Evolutionary conservation across 1,284 basidiomycete species (phyloP), one percentile per base, ranked within the genome.

Genomic region (Microbotryum violaceum): DNA sequence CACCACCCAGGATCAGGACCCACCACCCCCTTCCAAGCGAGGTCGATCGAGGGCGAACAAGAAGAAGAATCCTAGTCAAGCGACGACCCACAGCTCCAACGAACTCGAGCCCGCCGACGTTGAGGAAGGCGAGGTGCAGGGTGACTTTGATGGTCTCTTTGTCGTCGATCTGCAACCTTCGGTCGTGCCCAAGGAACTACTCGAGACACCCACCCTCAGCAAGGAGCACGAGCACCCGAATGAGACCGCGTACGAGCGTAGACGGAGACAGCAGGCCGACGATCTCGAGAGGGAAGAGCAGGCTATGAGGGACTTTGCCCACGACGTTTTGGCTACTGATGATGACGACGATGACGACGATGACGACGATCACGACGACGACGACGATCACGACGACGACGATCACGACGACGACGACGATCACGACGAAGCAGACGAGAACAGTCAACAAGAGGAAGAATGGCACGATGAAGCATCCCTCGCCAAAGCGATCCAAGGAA

Each of bases 41-140:
- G 37, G 12, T 18, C 16, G 37, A 42, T 42, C 37, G 37, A 42
- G 37, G 6, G 37, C 37, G 5, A 42, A 16, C 37, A 42, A 42
- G 37, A 42, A 42, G 37, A 16, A 42, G 37, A 12, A 42, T 6
- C 37, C 2, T 4, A 31, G 37, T 18, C 4, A 1, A 42, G 37
- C 37, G 37, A 42, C 37, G 12, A 42, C 37, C 37, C 6, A 12
- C 37, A 3, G 14, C 37, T 18, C 37, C 37, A 2, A 18, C 14
- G 12, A 42, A 42, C 9, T 0, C 37, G 16, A 14, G 16, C 14
- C 37, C 37, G 37, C 37, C 37, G 37, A 42, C 37, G 12, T 56
- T 3, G 67, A 68, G 42, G 64, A 66, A 21, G 64, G 64, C 21
- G 58, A 66, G 49, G 54, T 64, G 45, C 63, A 66, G 51, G 65